Percentiles rank a stretch among this genome's conserved stretches.
These are phyloP conservation scores for Suhomyces xylopsoci DNA, from an alignment of 805 yeast species.

Conservation along the genomic window DNA sequence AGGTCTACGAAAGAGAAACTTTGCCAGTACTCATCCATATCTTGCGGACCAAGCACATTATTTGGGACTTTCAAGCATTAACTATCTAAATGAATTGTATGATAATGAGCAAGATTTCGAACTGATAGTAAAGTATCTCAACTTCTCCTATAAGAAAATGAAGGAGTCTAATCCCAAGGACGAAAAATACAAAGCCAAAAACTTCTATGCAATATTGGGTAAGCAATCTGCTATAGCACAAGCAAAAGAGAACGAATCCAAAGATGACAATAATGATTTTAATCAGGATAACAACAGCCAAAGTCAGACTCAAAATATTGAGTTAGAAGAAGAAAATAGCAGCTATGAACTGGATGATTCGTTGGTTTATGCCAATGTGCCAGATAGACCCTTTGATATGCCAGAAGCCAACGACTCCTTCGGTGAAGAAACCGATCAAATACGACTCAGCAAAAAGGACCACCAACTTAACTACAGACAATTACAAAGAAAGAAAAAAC, in stretches of 20 bases:
- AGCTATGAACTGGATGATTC: conserved; percentile 4
- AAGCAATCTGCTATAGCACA: conserved; percentile 11
- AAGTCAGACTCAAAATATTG: background rate
- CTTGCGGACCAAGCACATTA: conserved; percentile 45
- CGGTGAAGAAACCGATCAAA: background rate
- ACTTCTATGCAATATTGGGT: conserved; percentile 38
- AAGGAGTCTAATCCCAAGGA: conserved; percentile 36
- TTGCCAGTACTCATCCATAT: conserved; percentile 44
- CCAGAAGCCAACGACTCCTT: background rate
- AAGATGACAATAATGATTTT: background rate
- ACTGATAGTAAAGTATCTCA: conserved; percentile 32
- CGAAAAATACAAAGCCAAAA: conserved; percentile 36
- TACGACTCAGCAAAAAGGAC: background rate
- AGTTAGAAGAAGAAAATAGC: background rate
- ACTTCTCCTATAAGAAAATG: conserved; percentile 29
- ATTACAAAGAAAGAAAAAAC: background rate
- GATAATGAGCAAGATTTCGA: conserved; percentile 32
- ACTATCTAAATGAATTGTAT: conserved; percentile 37
- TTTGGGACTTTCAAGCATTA: conserved; percentile 35
- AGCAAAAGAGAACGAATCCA: conserved; percentile 8
- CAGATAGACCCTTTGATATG: background rate
- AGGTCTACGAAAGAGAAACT: conserved; percentile 38
- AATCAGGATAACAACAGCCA: background rate
- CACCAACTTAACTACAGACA: background rate
- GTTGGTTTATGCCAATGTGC: background rate